Evolutionary conservation across 352 stramenopile genomes (phyloP), one percentile per base, ranked within the genome.

Genomic region (Globisporangium nodosum): DNA sequence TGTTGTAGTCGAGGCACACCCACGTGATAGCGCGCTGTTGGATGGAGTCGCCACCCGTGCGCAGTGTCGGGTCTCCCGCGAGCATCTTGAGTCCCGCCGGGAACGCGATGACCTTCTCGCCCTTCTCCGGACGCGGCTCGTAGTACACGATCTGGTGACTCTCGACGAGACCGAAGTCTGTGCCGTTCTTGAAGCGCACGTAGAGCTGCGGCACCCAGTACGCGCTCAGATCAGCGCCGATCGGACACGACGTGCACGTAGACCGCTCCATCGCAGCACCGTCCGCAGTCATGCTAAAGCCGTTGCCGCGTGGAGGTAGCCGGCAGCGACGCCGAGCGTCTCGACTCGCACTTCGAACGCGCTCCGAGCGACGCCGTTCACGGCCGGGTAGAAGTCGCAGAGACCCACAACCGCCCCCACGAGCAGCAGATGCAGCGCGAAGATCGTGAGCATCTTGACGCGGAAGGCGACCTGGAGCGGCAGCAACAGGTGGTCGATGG

Each of bases 101-200:
- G 52, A 83, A 83, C 15, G 71, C 70, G 24, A 79, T 63, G 45
- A 80, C 56, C 39, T 69, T 70, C 60, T 83, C 69, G 24, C 66
- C 61, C 2, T 56, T 65, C 9, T 52, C 66, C 12, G 61, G 56
- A 8, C 71, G 66, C 24, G 69, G 69, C 54, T 80, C 54, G 42
- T 83, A 80, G 66, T 83, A 80, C 27, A 80, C 71, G 54, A 78
- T 78, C 58, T 80, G 71, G 59, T 77, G 70, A 49, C 70, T 80
- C 61, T 83, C 69, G 5, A 83, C 3, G 24, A 80, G 54, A 9
- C 69, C 66, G 51, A 70, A 83, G n/a, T 71, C 74, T 8, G 74
- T 70, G 53, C 71, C 71, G 52, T 83, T 83, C 69, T 83, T 80
- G 63, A 71, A 80, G 27, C 76, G 76, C n/a, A 80, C 71, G 54